Evolutionary conservation across 2,329 filamentous ascomycete species (phyloP), one percentile per base, ranked within the genome.

Genomic region (Grosmannia serpens): DNA sequence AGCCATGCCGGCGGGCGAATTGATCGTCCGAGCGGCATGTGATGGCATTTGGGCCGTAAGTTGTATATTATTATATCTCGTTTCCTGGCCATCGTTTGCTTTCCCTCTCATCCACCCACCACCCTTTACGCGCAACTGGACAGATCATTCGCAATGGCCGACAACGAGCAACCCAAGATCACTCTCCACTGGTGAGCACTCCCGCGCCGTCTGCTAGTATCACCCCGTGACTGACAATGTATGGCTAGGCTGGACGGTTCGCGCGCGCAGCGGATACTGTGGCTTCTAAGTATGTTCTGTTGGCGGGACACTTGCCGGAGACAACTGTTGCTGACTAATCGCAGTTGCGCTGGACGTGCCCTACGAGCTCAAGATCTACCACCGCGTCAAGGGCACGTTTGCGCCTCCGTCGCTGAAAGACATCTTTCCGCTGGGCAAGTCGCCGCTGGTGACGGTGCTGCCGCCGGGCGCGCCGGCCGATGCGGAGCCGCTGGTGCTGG

Each of bases 391-490:
- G 60, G 53, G 50, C 65, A n/a, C 11, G 31, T 76, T 88, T n/a
- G 91, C 91, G 1, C 89, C 89, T 4, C 75, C 83, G 0, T 86
- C 88, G 66, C 79, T 96, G 52, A 85, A 87, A 67, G 78, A 89
- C 62, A 73, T 95, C 44, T 90, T 96, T 67, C 87, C 89, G 0
- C 78, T 96, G 4, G 92, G 92, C 62, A 96, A 96, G 70, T 91
- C 89, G 1, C 92, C 92, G 0, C 74, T 92, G 49, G 74, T 97
- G 63, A 82, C 81, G 10, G 76, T 96, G 65, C 74, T 71, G n/a
- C 69, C 75, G 0, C 64, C 73, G 0, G 72, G 66, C 4, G 57
- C 27, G 3, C 50, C 53, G 5, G 29, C 49, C 17, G 52, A 35
- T 20, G 57, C 64, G 7, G 69, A 79, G 63, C 75, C 79, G 2